Evolutionary conservation across 176 grass and related monocot species (phyloP).

Genomic region (Carex myosuroides): DNA sequence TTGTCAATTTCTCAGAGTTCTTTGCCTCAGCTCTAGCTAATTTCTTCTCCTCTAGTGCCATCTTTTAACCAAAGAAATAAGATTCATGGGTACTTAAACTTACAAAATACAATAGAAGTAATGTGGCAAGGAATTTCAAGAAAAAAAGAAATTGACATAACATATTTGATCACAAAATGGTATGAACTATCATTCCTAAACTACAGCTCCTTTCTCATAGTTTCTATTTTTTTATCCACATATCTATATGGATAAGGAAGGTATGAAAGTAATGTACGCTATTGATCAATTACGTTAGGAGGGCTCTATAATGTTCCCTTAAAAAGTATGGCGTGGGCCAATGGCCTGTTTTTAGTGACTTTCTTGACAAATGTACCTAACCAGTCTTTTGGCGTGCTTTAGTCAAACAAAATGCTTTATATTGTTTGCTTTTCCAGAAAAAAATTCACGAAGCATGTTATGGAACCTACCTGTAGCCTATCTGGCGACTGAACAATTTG

Average conservation of each 20-base stretch:
- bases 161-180: neutral
- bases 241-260: neutral
- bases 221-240: neutral
- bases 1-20: conserved; percentile 52
- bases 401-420: neutral
- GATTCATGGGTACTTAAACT: neutral
- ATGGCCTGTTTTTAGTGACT: neutral
- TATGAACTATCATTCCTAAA: neutral
- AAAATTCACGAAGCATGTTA: neutral
- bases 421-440: neutral
- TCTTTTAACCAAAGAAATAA: conserved; percentile 37
- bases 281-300: neutral
- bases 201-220: neutral
- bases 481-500: conserved; percentile 86
- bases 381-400: neutral
- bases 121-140: neutral
- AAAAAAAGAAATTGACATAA: neutral
- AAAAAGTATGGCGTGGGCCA: neutral
- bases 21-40: conserved; percentile 41
- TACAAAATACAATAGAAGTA: neutral
- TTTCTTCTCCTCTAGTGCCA: conserved; percentile 65
- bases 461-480: conserved; percentile 51
- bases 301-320: neutral
- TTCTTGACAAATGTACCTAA: neutral
- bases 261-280: neutral